A percentile compares a stretch with the other conserved stretches of the same genome.
These are phyloP conservation scores for Viola pubescens DNA, from an alignment of 441 rosid genomes.

Conservation along the genomic window DNA sequence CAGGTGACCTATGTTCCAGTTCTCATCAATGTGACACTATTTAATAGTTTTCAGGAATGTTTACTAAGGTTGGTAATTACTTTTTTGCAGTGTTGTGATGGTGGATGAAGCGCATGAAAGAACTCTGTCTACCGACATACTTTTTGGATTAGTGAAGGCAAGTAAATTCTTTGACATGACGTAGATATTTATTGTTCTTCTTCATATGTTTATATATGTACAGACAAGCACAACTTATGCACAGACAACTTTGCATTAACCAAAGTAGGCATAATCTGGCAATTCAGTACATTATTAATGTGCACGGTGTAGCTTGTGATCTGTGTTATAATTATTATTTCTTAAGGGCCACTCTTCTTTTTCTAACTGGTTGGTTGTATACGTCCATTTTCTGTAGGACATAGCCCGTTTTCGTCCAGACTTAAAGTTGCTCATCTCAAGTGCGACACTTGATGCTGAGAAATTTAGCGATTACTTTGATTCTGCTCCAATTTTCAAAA, in stretches of 20 bases:
- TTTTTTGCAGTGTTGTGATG: slow-evolving; percentile 54
- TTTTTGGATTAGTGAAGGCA: slow-evolving; percentile 92
- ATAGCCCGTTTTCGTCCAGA: slow-evolving; percentile 84
- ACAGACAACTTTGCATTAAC: not conserved
- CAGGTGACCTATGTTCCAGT: slow-evolving; percentile 40
- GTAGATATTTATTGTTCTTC: not conserved
- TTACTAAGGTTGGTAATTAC: slow-evolving; percentile 10
- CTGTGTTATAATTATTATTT: not conserved
- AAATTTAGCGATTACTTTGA: slow-evolving; percentile 96
- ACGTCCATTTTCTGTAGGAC: slow-evolving; percentile 43
- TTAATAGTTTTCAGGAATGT: slow-evolving; percentile 12
- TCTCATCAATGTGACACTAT: not conserved
- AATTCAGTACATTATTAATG: no score
- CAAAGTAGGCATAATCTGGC: no score
- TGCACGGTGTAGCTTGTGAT: not conserved
- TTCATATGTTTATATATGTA: not conserved
- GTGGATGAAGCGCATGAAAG: slow-evolving; percentile 99
- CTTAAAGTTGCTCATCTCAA: slow-evolving; percentile 89
- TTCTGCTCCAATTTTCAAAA: slow-evolving; percentile 82
- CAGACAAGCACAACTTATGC: not conserved
- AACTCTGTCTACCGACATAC: slow-evolving; percentile 89
- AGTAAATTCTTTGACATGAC: slow-evolving; percentile 17
- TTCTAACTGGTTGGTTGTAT: slow-evolving; percentile 5
- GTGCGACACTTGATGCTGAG: slow-evolving; percentile 98
- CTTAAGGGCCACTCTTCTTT: not conserved